Evolutionary conservation across 2,329 filamentous ascomycete species (phyloP).

Genomic region (Sporothrix mexicana): DNA sequence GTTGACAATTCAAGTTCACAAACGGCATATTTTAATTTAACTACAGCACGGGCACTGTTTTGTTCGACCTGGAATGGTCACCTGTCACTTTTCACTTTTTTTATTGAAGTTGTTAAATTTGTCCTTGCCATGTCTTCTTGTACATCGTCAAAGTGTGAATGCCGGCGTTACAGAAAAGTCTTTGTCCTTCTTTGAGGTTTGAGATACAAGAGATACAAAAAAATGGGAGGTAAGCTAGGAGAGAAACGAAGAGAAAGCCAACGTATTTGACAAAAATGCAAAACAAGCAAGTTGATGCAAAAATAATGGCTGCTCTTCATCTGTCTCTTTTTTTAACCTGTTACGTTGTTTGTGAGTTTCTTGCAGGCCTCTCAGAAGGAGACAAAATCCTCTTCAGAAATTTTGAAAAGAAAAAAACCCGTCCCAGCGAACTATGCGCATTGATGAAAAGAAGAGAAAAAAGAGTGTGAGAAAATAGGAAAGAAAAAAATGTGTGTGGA

Average conservation of each 20-base stretch:
- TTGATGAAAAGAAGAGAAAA: slow-evolving; percentile 18
- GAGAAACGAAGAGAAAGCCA: background rate
- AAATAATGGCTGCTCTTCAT: background rate
- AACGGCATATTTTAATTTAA: no score
- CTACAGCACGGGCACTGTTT: no score
- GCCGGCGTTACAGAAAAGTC: slow-evolving; percentile 7
- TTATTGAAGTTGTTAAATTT: slow-evolving; percentile 14
- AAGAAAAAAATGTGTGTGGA: slow-evolving; percentile 23
- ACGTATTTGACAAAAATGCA: background rate
- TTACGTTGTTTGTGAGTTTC: background rate
- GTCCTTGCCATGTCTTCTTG: slow-evolving; percentile 24
- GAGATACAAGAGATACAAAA: slow-evolving; percentile 16
- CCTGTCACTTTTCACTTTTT: slow-evolving; percentile 21
- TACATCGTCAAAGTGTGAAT: slow-evolving; percentile 22
- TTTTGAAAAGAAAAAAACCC: slow-evolving; percentile 26
- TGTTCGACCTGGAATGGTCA: background rate
- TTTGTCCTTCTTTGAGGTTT: background rate
- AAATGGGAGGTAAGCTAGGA: slow-evolving; percentile 6
- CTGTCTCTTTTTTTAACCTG: background rate
- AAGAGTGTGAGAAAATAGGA: background rate
- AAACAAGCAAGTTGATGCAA: background rate
- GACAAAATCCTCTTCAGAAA: background rate
- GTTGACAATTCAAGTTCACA: no score
- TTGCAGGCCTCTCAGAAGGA: slow-evolving; percentile 8
- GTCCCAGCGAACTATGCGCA: slow-evolving; percentile 33